These are phyloP conservation scores for Bolboschoenoplectus hybrid DNA, from an alignment of 202 grass and related monocot genomes.

Conservation along the genomic window DNA sequence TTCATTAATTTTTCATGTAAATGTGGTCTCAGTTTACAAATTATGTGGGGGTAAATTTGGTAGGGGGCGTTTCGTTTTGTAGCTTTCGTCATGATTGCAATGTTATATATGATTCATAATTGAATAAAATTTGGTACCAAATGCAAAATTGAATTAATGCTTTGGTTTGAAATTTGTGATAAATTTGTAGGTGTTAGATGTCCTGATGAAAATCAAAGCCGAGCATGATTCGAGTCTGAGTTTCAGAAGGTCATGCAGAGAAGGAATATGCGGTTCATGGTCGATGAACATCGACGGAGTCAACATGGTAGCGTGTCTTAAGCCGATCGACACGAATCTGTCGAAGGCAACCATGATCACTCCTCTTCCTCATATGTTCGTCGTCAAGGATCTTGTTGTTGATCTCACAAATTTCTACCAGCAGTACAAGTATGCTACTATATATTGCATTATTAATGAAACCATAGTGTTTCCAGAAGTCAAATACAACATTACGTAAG, in stretches of 20 bases:
- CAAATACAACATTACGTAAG: neutral
- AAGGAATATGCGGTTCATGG: slow-evolving; percentile 78
- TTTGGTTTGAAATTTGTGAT: neutral
- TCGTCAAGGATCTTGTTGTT: slow-evolving; percentile 75
- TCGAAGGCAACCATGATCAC: slow-evolving; percentile 58
- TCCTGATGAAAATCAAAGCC: slow-evolving; percentile 74
- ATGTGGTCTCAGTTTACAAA: neutral
- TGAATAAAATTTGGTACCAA: neutral
- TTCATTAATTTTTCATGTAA: slow-evolving; percentile 10
- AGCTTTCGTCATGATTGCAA: neutral
- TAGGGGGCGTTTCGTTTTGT: neutral
- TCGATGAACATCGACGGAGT: slow-evolving; percentile 80
- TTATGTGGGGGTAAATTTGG: neutral
- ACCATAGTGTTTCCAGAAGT: neutral
- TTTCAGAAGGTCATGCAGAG: slow-evolving; percentile 72
- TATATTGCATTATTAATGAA: neutral
- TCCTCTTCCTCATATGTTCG: slow-evolving; percentile 81
- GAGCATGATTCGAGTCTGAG: slow-evolving; percentile 63
- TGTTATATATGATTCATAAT: neutral
- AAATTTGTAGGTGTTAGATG: slow-evolving; percentile 53
- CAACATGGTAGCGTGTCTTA: slow-evolving; percentile 74
- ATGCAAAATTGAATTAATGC: neutral
- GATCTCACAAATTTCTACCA: slow-evolving; percentile 80
- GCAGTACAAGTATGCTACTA: slow-evolving; percentile 60
- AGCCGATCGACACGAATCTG: slow-evolving; percentile 53